Base-by-base conservation (phyloP, 768 basidiomycete species). In the Serendipita sp. region DNA sequence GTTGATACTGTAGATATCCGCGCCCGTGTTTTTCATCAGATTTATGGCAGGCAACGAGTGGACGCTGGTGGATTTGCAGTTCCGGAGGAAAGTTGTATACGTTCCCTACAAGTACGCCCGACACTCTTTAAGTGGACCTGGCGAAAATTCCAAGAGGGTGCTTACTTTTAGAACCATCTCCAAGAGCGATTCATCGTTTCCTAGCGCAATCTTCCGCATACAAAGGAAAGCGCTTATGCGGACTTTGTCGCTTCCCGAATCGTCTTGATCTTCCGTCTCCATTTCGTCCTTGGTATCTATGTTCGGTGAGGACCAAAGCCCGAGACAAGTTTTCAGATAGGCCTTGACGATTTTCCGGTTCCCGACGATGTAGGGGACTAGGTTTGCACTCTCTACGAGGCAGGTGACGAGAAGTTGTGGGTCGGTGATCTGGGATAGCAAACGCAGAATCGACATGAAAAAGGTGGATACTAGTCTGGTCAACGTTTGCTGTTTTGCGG, bases 1-100 rank as follows among this genome's bases (percentile, higher is more conserved):
- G 70, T 88, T 80, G 63, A 92, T 75, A 68, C 85, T 86, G 75
- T 89, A 99, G 1, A 98, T 76, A 71, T 96, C 93, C 0, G 90
- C 88, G 0, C 94, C 95, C 3, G 93, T 90, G 73, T 98, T 96
- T 75, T 99, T 99, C 91, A 97, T 95, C 48, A 98, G 76, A 70
- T 89, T 95, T 74, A 98, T 88, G 2, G 89, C 84, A 23, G 95
- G 93, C 7, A 98, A 77, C 2, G 88, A 91, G 74, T 95, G 85
- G 1, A 83, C 79, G 58, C 80, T 89, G n/a, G 92, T 96, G 10
- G 85, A 82, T 71, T 92, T 91, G 52, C 86, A 85, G 3, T 84
- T 85, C 34, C 90, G 86, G 54, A 97, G 83, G 34, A 99, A 78
- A 15, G 89, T 82, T 48, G 89, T 79, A 75, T 99, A 99, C n/a